A percentile compares a stretch with the other conserved stretches of the same genome.
Conservation (phyloP, 2,329 filamentous ascomycete species). For the Aspergillus ustus region DNA sequence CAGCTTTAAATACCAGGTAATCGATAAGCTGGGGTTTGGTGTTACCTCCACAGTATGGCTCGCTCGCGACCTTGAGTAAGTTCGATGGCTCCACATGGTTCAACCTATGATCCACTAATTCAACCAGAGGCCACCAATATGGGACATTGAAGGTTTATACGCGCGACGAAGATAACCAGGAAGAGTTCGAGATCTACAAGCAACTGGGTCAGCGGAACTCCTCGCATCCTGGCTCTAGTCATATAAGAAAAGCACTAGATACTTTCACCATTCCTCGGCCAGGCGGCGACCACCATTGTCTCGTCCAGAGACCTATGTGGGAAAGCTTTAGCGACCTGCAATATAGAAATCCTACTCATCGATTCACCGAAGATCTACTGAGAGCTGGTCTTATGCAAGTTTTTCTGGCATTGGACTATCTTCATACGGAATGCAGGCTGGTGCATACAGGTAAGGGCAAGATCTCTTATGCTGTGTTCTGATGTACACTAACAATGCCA, state of each 20-base stretch:
- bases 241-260: slow-evolving; percentile 38
- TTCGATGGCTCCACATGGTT: neutral
- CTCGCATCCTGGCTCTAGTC: slow-evolving; percentile 32
- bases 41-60: slow-evolving; percentile 37
- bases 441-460: slow-evolving; percentile 48
- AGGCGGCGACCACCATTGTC: slow-evolving; percentile 34
- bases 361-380: slow-evolving; percentile 46
- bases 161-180: slow-evolving; percentile 21
- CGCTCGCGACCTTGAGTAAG: slow-evolving; percentile 33
- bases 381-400: slow-evolving; percentile 42
- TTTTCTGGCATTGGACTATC: slow-evolving; percentile 48
- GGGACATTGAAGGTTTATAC: slow-evolving; percentile 32
- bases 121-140: slow-evolving; percentile 28
- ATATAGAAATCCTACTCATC: slow-evolving; percentile 40
- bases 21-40: slow-evolving; percentile 39
- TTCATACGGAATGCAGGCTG: slow-evolving; percentile 50
- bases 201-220: slow-evolving; percentile 30
- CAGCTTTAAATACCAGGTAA: slow-evolving; percentile 31
- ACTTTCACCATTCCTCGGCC: slow-evolving; percentile 36
- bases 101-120: slow-evolving; percentile 15
- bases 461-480: neutral
- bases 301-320: slow-evolving; percentile 44
- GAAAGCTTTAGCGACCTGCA: slow-evolving; percentile 48
- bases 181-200: slow-evolving; percentile 37
- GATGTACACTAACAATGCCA: neutral